phyloP scores from a whole-genome alignment of 257 asterid species.

The Solanum medicagineum region DNA sequence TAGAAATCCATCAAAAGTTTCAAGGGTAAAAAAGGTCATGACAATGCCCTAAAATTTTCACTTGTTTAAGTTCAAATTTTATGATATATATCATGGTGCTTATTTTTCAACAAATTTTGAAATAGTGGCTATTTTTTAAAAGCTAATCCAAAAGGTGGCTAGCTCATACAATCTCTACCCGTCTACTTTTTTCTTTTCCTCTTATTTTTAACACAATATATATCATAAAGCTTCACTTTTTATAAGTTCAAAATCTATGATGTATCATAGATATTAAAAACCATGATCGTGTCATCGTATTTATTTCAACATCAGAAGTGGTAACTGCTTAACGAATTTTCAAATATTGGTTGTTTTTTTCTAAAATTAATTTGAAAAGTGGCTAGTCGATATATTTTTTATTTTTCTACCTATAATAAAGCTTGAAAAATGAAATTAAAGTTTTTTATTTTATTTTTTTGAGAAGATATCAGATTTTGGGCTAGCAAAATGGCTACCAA shows the following conservation, averaged over 20 bases:
- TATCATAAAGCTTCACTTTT: not conserved
- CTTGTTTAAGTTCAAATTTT: not conserved
- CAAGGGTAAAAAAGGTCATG: not conserved
- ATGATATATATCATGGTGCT: not conserved
- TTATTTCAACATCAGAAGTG: not conserved
- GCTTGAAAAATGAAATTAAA: not conserved
- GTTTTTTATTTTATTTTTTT: not conserved
- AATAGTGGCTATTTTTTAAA: not conserved
- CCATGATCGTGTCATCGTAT: not conserved
- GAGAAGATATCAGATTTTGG: slow-evolving; percentile 78
- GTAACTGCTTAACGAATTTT: not conserved
- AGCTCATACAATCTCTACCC: not conserved
- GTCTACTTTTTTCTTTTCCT: not conserved
- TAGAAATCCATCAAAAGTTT: not conserved
- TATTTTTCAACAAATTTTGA: not conserved
- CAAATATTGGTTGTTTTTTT: not conserved
- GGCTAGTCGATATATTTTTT: not conserved
- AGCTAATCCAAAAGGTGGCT: not conserved
- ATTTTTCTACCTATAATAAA: not conserved
- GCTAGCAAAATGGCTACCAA: slow-evolving; percentile 85
- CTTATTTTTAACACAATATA: not conserved
- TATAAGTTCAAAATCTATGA: not conserved
- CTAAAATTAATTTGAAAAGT: not conserved
- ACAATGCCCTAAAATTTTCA: not conserved
- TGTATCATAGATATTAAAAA: not conserved